Evolutionary conservation across 2,329 filamentous ascomycete genomes (phyloP).

Genomic region (Aspergillus quadricinctus): DNA sequence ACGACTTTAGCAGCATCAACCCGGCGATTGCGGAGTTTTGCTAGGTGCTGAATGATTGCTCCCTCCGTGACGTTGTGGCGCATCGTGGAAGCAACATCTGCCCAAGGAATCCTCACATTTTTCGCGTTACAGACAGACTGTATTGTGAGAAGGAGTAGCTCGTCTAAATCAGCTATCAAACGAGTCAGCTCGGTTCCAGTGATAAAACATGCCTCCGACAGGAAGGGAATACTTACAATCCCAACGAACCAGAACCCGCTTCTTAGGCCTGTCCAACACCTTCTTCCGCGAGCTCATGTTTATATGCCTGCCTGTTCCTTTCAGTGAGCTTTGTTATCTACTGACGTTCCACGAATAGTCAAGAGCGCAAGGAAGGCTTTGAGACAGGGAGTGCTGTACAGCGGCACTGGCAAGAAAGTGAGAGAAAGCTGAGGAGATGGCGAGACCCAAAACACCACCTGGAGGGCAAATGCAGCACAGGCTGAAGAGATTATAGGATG

Average conservation of each 20-base stretch:
- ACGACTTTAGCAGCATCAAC: slow-evolving; percentile 28
- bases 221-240: slow-evolving; percentile 29
- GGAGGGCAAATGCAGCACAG: neutral
- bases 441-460: neutral
- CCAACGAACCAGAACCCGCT: slow-evolving; percentile 40
- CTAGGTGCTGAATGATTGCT: slow-evolving; percentile 45
- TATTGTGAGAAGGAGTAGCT: slow-evolving; percentile 39
- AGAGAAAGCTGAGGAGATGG: neutral
- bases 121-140: slow-evolving; percentile 38
- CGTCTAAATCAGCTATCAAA: slow-evolving; percentile 39
- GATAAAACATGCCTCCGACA: neutral
- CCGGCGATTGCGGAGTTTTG: slow-evolving; percentile 40
- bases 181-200: neutral
- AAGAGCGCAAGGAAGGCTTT: neutral
- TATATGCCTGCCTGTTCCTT: neutral
- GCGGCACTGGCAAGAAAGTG: neutral
- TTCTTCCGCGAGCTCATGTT: slow-evolving; percentile 7
- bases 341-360: neutral
- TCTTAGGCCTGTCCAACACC: slow-evolving; percentile 24
- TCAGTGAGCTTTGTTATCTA: neutral
- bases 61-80: slow-evolving; percentile 39
- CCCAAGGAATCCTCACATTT: slow-evolving; percentile 42
- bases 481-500: neutral
- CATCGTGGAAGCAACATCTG: slow-evolving; percentile 36
- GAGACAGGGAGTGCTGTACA: neutral